phyloP scores from a whole-genome alignment of 805 yeast genomes.

The Metschnikowia cerradonensis region DNA sequence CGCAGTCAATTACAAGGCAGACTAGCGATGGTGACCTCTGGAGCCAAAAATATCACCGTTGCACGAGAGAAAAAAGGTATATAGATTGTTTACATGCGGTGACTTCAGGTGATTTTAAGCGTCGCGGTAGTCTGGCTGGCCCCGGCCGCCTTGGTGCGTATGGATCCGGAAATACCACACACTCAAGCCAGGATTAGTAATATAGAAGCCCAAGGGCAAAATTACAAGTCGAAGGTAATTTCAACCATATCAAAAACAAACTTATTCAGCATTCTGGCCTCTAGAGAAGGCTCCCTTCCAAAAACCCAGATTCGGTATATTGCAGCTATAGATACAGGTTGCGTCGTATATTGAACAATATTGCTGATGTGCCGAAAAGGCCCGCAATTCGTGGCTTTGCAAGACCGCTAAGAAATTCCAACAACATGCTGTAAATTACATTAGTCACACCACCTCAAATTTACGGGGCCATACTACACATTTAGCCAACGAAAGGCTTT shows the following conservation, averaged over 20 bases:
- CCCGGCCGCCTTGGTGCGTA: neutral
- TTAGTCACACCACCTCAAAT: neutral
- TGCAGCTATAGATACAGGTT: slow-evolving; percentile 2
- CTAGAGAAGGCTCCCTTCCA: neutral
- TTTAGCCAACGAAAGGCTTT: neutral
- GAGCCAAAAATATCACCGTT: no score
- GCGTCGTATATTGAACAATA: neutral
- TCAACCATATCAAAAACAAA: no score
- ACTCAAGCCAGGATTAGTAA: neutral
- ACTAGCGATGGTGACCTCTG: no score
- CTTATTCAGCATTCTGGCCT: no score
- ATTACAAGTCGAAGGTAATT: neutral
- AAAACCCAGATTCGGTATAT: neutral
- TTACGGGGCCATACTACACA: neutral
- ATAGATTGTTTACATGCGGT: neutral
- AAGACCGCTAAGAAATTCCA: neutral
- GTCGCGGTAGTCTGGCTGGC: neutral
- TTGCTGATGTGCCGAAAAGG: neutral
- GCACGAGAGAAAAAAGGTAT: neutral
- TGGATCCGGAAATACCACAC: neutral
- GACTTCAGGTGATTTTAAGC: neutral
- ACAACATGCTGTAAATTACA: neutral
- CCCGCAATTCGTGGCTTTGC: no score
- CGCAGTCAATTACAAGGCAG: no score
- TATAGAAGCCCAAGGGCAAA: neutral